Evolutionary conservation across 192 early-diverging fungal genomes (phyloP).

Genomic region (Rhizoclosmatium globosum): DNA sequence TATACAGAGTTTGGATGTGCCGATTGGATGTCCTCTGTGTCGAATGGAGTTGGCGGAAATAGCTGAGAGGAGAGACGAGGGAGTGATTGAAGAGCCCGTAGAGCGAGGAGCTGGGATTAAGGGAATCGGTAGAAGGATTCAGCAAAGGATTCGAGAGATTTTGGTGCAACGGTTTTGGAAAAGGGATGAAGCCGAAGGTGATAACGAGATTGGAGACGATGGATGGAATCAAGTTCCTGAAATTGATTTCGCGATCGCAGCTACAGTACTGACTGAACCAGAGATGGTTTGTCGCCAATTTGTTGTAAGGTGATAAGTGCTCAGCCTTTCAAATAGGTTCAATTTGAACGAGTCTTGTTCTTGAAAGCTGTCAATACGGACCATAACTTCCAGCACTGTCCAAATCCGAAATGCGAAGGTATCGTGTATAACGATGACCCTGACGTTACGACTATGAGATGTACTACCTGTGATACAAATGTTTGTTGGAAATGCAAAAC

Average conservation of each 20-base stretch:
- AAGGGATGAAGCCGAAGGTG: too few species aligned
- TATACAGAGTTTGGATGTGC: conserved; percentile 11
- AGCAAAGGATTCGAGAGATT: not conserved
- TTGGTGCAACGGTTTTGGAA: too few species aligned
- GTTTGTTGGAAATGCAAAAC: conserved; percentile 34
- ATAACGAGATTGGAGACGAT: not conserved
- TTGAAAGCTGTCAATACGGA: conserved; percentile 16
- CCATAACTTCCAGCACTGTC: conserved; percentile 22
- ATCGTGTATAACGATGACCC: conserved; percentile 20
- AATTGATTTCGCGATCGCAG: conserved; percentile 22
- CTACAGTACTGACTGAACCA: not conserved
- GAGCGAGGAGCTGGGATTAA: not conserved
- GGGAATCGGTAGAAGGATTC: not conserved
- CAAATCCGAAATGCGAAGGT: conserved; percentile 18
- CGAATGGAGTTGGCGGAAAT: not conserved
- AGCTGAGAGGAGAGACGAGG: not conserved
- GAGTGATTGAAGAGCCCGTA: not conserved
- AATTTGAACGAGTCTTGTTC: conserved; percentile 22
- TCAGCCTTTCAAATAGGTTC: not conserved
- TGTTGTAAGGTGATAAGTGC: too few species aligned
- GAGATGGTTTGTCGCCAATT: conserved; percentile 27
- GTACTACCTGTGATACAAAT: not conserved
- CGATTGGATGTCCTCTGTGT: conserved; percentile 30
- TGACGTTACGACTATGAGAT: not conserved
- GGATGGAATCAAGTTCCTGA: not conserved